These are phyloP conservation scores for Staphylotrichum tortipilum DNA, from an alignment of 495 filamentous ascomycete genomes.

Conservation along the genomic window DNA sequence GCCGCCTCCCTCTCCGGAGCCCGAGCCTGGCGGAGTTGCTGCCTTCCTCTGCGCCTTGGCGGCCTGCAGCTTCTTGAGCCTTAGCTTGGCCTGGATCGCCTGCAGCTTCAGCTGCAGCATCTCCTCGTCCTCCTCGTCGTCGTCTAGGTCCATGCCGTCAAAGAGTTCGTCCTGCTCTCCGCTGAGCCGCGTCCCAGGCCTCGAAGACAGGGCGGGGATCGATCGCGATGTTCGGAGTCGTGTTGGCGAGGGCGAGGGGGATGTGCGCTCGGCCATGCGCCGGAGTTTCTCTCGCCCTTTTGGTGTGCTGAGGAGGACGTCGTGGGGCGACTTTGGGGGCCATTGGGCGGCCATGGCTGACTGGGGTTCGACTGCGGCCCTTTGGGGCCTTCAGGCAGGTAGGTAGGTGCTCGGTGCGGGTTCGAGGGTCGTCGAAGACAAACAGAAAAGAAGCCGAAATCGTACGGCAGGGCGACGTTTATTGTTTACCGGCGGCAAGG, in stretches of 20 bases:
- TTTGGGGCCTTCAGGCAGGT: too few relatives aligned
- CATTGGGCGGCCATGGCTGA: conserved; percentile 47
- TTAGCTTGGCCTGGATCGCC: conserved; percentile 78
- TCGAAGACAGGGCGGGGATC: conserved; percentile 9
- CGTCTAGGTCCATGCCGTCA: conserved; percentile 44
- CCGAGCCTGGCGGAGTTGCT: conserved; percentile 8
- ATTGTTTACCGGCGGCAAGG: conserved; percentile 10
- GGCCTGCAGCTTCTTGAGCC: conserved; percentile 77
- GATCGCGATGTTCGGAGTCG: conserved; percentile 21
- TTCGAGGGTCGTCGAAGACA: too few relatives aligned
- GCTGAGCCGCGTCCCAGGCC: conserved; percentile 6
- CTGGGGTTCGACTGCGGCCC: too few relatives aligned
- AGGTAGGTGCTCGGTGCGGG: too few relatives aligned
- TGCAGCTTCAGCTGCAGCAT: conserved; percentile 72
- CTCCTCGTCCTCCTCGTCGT: conserved; percentile 90
- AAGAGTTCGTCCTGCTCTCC: conserved; percentile 32
- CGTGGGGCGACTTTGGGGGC: conserved; percentile 81
- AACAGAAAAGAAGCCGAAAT: background rate
- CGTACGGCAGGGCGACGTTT: background rate
- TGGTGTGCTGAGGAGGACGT: conserved; percentile 74
- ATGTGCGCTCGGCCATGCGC: conserved; percentile 52
- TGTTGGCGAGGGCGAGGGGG: conserved; percentile 56
- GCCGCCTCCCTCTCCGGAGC: conserved; percentile 1
- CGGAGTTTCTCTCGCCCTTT: conserved; percentile 63
- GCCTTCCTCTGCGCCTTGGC: conserved; percentile 37